Evolutionary conservation across 2,329 filamentous ascomycete species (phyloP), one percentile per base, ranked within the genome.

Genomic region (Fusarium sp.): DNA sequence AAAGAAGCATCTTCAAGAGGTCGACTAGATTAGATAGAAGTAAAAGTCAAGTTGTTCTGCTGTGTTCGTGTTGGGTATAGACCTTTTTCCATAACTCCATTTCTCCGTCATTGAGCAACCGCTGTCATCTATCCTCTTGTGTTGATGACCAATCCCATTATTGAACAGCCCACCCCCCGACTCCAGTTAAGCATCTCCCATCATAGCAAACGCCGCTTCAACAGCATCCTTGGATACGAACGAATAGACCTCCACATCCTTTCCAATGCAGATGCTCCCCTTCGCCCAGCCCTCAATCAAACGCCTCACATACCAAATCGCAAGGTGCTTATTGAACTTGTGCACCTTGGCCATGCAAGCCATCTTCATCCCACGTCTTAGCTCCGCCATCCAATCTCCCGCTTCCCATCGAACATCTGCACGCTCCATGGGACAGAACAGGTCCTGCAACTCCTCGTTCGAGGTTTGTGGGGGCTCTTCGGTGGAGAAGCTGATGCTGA

Each of bases 241-340:
- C 3, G 66, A 67, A 36, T 74, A 67, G 3, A 69, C 52, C 2
- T 29, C 43, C 0, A 52, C 46, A 6, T 71, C 74, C 14, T 52
- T 58, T 0, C 74, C 75, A 66, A 76, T 59, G 1, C 55, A 66
- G 2, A 76, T 52, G 14, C 72, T 68, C 2, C 76, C 76, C 23
- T 53, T 63, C 0, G 71, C 66, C 76, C 76, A 78, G 0, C 41
- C 68, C 0, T 21, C 48, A 1, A 76, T 39, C 40, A 78, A 50
- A 11, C 54, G 60, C 4, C 76, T 58, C 0, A 67, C 67, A 1
- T 77, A 71, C 75, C 75, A 78, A 4, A 78, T 63, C 0, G 76
- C 76, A 31, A 75, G 50, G 37, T 76, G 68, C 41, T 78, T 78
- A 45, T 78, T 78, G 42, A 73, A 70, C 31, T 69, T 72, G 47